Conservation (phyloP, 2,329 filamentous ascomycete genomes). For the Ceratocystis lukuohia region DNA sequence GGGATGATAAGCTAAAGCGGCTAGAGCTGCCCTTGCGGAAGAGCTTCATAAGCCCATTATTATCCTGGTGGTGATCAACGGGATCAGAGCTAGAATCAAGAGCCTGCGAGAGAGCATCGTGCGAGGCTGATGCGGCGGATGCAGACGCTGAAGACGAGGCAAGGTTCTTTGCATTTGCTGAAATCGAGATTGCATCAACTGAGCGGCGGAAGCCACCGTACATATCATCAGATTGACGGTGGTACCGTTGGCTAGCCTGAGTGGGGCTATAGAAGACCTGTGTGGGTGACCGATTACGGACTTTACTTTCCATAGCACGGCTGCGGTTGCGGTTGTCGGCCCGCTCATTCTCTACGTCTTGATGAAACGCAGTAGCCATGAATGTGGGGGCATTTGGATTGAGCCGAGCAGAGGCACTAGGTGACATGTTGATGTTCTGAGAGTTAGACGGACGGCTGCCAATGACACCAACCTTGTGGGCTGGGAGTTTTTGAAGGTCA, state of each 20-base stretch:
- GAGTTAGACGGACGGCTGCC: constrained; percentile 53
- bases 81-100: constrained; percentile 33
- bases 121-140: constrained; percentile 27
- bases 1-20: constrained; percentile 50
- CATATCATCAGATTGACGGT: neutral
- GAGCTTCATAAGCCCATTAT: constrained; percentile 43
- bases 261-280: neutral
- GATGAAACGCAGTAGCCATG: constrained; percentile 54
- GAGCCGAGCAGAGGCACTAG: constrained; percentile 46
- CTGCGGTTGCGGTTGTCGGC: constrained; percentile 20
- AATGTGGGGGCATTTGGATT: constrained; percentile 88
- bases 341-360: constrained; percentile 26
- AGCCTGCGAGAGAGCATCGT: constrained; percentile 41
- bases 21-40: constrained; percentile 52
- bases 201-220: constrained; percentile 37
- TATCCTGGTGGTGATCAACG: constrained; percentile 34
- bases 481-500: constrained; percentile 40
- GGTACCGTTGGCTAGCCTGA: neutral
- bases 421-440: constrained; percentile 27
- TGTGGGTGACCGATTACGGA: constrained; percentile 21
- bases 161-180: constrained; percentile 45
- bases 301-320: constrained; percentile 27
- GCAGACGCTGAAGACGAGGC: constrained; percentile 31
- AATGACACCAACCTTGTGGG: constrained; percentile 52
- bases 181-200: constrained; percentile 42